phyloP scores from a whole-genome alignment of 2,329 filamentous ascomycete genomes.

The Fusarium longipes region DNA sequence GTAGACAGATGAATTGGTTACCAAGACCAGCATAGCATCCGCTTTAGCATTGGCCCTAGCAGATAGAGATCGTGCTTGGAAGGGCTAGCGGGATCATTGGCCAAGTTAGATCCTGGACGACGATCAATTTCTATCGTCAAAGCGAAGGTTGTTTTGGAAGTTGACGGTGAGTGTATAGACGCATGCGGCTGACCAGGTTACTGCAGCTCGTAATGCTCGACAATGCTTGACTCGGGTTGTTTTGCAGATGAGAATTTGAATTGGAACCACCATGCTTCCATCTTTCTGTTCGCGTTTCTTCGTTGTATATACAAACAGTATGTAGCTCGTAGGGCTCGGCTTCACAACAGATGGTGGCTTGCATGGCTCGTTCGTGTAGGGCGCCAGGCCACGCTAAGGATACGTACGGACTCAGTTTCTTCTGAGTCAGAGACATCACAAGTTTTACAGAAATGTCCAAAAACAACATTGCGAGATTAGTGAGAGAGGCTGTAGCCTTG shows the following conservation, averaged over 20 bases:
- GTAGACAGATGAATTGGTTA: background rate
- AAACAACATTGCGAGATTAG: conserved; percentile 20
- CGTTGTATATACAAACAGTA: background rate
- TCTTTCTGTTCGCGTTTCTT: background rate
- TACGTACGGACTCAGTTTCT: conserved; percentile 17
- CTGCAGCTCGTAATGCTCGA: background rate
- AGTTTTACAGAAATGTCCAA: conserved; percentile 27
- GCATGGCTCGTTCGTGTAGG: conserved; percentile 1
- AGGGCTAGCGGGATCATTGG: conserved; percentile 10
- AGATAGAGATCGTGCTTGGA: background rate
- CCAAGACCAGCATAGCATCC: background rate
- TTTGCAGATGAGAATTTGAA: background rate
- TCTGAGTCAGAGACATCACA: conserved; percentile 34
- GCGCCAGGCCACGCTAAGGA: conserved; percentile 27
- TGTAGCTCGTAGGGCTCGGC: conserved; percentile 2
- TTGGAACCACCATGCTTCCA: background rate
- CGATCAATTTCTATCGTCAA: conserved; percentile 22
- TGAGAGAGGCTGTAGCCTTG: background rate
- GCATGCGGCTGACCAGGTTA: background rate
- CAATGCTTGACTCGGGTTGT: background rate
- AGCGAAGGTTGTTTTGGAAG: background rate
- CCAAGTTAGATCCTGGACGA: conserved; percentile 12
- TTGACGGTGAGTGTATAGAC: background rate
- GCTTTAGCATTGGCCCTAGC: background rate
- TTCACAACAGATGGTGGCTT: conserved; percentile 23